Conservation (phyloP, 208 protist genomes). For the Zelonia costaricensis region DNA sequence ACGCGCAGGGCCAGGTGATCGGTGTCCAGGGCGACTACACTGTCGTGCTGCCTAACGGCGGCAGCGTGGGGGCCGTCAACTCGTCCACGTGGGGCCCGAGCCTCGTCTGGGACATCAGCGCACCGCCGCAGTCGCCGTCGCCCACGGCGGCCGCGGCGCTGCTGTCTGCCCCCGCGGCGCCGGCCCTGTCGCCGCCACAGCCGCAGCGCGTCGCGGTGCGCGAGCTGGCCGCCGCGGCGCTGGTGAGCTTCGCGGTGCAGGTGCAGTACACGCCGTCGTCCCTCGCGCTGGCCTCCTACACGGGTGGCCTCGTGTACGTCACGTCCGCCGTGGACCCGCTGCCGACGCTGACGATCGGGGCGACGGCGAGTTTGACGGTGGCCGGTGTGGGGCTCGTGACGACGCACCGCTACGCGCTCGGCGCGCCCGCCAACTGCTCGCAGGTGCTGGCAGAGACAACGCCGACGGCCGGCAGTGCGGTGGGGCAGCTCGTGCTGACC, state of each 20-base stretch:
- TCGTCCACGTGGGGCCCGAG: conserved; percentile 18
- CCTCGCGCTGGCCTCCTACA: conserved; percentile 28
- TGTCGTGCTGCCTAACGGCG: conserved; percentile 60
- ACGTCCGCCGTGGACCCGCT: conserved; percentile 21
- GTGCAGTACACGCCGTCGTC: conserved; percentile 21
- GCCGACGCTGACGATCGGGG: conserved; percentile 19
- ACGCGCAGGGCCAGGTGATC: conserved; percentile 53
- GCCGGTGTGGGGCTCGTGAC: conserved; percentile 63
- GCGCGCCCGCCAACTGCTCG: conserved; percentile 32
- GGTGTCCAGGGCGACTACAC: conserved; percentile 55
- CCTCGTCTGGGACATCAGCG: conserved; percentile 31
- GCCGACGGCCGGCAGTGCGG: conserved; percentile 8
- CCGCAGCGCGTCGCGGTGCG: background rate
- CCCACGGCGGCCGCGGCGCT: background rate
- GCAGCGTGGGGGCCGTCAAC: conserved; percentile 20
- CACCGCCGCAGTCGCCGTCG: conserved; percentile 24
- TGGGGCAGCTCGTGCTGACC: conserved; percentile 36
- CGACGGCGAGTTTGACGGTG: conserved; percentile 26
- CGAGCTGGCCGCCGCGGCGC: conserved; percentile 3
- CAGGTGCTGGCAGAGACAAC: conserved; percentile 19
- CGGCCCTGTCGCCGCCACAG: too few relatives aligned
- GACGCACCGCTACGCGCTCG: conserved; percentile 60
- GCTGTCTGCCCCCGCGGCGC: background rate
- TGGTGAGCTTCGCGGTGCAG: conserved; percentile 36
- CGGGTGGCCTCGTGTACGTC: conserved; percentile 56